Percentiles rank a stretch among this genome's conserved stretches.
These are phyloP conservation scores for Saccharum hybrid DNA, from an alignment of 202 grass and related monocot genomes.

Conservation along the genomic window DNA sequence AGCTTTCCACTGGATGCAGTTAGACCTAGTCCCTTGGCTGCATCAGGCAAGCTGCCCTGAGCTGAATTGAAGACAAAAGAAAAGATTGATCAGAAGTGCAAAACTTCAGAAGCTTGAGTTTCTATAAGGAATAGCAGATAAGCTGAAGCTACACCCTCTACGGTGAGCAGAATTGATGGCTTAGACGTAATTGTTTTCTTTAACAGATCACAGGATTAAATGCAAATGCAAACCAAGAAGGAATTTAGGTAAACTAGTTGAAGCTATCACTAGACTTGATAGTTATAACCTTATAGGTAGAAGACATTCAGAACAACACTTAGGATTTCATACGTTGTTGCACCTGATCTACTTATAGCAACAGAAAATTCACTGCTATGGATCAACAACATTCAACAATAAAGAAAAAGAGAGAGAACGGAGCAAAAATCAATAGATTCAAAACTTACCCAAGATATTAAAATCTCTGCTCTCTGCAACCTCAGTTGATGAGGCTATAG, in stretches of 20 bases:
- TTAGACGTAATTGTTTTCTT: neutral
- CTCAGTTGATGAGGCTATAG: conserved; percentile 26
- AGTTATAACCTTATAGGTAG: no score
- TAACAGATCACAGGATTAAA: neutral
- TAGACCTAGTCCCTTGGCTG: conserved; percentile 35
- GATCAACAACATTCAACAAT: no score
- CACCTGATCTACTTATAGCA: neutral
- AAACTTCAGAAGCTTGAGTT: neutral
- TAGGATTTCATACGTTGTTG: no score
- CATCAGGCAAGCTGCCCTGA: conserved; percentile 44
- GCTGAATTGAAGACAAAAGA: conserved; percentile 45
- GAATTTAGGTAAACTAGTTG: neutral
- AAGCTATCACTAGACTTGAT: neutral
- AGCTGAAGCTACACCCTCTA: neutral
- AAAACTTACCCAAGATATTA: conserved; percentile 51
- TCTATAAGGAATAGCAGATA: neutral
- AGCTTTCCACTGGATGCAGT: conserved; percentile 53
- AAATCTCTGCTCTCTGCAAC: conserved; percentile 37
- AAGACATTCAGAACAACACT: no score
- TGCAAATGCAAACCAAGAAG: neutral
- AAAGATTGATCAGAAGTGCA: conserved; percentile 25
- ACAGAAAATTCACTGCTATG: neutral
- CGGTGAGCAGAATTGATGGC: neutral
- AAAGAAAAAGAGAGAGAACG: neutral
- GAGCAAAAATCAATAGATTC: conserved; percentile 1